Percentiles rank a stretch among this genome's conserved stretches.
Conservation (phyloP, 1,284 basidiomycete genomes). For the Coniferiporia sulphurascens region DNA sequence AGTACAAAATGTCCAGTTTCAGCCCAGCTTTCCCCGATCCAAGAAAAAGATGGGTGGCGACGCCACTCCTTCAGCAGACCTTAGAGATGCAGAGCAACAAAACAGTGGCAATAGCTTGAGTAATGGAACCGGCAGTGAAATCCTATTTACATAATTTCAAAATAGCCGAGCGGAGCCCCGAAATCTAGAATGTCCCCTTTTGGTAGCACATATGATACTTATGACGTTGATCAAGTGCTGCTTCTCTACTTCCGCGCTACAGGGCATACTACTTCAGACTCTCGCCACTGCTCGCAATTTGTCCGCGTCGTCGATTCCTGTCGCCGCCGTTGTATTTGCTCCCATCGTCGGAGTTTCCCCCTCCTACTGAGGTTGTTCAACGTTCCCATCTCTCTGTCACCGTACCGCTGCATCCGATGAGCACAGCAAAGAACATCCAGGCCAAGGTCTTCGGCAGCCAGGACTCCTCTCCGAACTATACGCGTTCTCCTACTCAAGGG, state of each 20-base stretch:
- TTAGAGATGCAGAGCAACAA: no score
- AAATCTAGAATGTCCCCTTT: neutral
- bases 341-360: neutral
- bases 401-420: conserved; percentile 27
- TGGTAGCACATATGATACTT: neutral
- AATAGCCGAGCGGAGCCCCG: no score
- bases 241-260: no score
- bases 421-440: conserved; percentile 61
- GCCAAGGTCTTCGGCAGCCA: conserved; percentile 67
- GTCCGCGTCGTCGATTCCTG: neutral
- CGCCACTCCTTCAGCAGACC: no score
- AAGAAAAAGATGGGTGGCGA: no score
- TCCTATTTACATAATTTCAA: no score
- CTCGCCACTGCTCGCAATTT: neutral
- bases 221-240: neutral
- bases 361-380: neutral
- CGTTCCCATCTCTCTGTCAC: neutral
- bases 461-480: conserved; percentile 22
- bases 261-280: neutral
- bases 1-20: no score
- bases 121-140: no score
- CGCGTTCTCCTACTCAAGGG: conserved; percentile 20
- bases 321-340: neutral
- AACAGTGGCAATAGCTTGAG: no score
- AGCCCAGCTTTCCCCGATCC: no score